Evolutionary conservation across 2,329 filamentous ascomycete genomes (phyloP), one percentile per base, ranked within the genome.

Genomic region (Calonectria hawksworthii): DNA sequence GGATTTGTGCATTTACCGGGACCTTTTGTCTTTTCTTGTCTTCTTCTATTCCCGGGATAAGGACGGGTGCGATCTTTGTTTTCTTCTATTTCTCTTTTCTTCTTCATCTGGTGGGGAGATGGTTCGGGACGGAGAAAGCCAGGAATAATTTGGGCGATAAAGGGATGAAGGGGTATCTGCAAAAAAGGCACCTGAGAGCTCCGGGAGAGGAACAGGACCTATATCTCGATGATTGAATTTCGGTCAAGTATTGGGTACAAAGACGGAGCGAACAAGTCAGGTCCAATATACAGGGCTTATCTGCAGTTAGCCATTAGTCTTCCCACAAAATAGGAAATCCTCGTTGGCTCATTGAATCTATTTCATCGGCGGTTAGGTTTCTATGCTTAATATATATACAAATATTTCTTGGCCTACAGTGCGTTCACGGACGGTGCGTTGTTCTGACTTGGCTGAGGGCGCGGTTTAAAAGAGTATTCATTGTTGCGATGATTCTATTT

Each of bases 1-100:
- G 74, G 36, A 41, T 77, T 75, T 54, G 67, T 59, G 72, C 68
- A 74, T 73, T 65, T 66, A 70, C 13, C 50, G 65, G 26, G 52
- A 26, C 64, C 44, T 68, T 68, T 73, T 52, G 44, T 52, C 52
- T 72, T 63, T 44, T 18, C 14, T 41, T 34, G 7, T 34, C 11
- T 34, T 34, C 11, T 34, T 34, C 11, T 34, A 10, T 34, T 2
- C n/a, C n/a, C 21, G 5, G 44, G 44, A 47, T 23, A 23, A 4
- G 44, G n/a, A 23, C 11, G n/a, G n/a, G n/a, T 47, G 21, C 21
- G 9, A 23, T 23, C 21, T 23, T 23, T n/a, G 44, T n/a, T 23
- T 47, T 47, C 14, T 41, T 41, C 18, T 41, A 2, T 41, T 41
- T 23, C 9, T 51, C 36, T 18, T 47, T 23, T 14, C 28, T 11